Evolutionary conservation across 441 rosid species (phyloP).

Genomic region (Eutrema salsugineum): DNA sequence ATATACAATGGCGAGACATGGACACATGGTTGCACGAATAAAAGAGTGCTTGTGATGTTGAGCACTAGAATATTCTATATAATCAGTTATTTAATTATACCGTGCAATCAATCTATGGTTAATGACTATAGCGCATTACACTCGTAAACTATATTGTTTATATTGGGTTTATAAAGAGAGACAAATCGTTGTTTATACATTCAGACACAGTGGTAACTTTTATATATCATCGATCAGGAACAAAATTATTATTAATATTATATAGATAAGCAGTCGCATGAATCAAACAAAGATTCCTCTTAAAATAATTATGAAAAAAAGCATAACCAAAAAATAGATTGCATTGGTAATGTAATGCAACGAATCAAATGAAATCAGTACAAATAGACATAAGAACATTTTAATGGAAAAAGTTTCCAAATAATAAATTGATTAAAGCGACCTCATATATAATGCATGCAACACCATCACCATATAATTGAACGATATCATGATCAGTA

Average conservation of each 20-base stretch:
- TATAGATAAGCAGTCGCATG: not conserved
- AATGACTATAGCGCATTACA: not conserved
- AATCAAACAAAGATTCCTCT: not conserved
- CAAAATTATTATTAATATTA: not conserved
- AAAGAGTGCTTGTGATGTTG: not conserved
- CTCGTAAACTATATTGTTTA: not conserved
- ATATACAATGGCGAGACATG: not conserved
- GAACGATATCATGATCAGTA: constrained; percentile 18
- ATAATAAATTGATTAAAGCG: not conserved
- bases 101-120: not conserved
- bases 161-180: not conserved
- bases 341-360: not conserved
- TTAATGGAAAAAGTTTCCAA: not conserved
- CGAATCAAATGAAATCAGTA: not conserved
- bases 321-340: not conserved
- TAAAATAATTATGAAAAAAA: not conserved
- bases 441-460: not conserved
- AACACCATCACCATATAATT: not conserved
- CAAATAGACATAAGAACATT: not conserved
- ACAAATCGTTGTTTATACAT: not conserved
- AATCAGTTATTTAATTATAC: not conserved
- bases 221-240: not conserved
- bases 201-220: not conserved
- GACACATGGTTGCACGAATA: constrained; percentile 4
- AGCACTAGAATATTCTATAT: not conserved